Percentiles rank a stretch among this genome's conserved stretches.
Evolutionary conservation across 2,329 filamentous ascomycete genomes (phyloP).

Genomic region (Neonectria magnoliae): DNA sequence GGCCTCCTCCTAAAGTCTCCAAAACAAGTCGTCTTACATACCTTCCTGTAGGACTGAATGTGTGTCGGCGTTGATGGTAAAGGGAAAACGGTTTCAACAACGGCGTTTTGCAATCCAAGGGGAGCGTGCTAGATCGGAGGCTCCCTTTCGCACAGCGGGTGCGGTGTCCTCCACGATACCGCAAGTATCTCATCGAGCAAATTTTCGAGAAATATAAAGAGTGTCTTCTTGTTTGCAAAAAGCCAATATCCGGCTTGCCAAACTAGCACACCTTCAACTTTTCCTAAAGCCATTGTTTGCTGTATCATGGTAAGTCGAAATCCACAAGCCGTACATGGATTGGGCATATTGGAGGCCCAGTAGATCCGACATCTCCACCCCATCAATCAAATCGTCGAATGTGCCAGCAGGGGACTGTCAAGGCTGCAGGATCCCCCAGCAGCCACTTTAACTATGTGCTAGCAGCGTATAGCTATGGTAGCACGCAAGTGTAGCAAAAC

Average conservation of each 20-base stretch:
- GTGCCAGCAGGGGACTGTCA: conserved; percentile 1
- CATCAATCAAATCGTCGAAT: conserved; percentile 17
- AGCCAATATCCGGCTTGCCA: conserved; percentile 26
- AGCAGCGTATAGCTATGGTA: conserved; percentile 6
- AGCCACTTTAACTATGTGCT: not conserved
- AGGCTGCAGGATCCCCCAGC: conserved; percentile 9
- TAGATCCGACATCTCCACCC: conserved; percentile 17
- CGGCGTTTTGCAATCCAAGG: conserved; percentile 55
- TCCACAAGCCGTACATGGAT: conserved; percentile 23
- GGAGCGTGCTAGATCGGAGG: conserved; percentile 41
- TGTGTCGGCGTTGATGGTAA: conserved; percentile 55
- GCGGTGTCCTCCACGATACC: conserved; percentile 57
- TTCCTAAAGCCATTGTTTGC: not conserved
- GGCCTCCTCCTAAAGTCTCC: conserved; percentile 51
- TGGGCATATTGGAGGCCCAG: conserved; percentile 10
- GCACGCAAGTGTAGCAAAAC: conserved; percentile 1
- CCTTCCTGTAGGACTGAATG: conserved; percentile 39
- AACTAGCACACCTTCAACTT: conserved; percentile 11
- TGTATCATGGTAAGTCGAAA: conserved; percentile 21
- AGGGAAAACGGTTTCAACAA: conserved; percentile 65
- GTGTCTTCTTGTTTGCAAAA: conserved; percentile 39
- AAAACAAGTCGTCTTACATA: conserved; percentile 40
- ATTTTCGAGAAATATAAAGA: conserved; percentile 42
- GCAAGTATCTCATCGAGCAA: conserved; percentile 44
- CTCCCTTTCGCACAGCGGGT: conserved; percentile 48